A percentile compares a stretch with the other conserved stretches of the same genome.
These are phyloP conservation scores for Penicillium glabrum DNA, from an alignment of 2,329 filamentous ascomycete species.

Conservation along the genomic window DNA sequence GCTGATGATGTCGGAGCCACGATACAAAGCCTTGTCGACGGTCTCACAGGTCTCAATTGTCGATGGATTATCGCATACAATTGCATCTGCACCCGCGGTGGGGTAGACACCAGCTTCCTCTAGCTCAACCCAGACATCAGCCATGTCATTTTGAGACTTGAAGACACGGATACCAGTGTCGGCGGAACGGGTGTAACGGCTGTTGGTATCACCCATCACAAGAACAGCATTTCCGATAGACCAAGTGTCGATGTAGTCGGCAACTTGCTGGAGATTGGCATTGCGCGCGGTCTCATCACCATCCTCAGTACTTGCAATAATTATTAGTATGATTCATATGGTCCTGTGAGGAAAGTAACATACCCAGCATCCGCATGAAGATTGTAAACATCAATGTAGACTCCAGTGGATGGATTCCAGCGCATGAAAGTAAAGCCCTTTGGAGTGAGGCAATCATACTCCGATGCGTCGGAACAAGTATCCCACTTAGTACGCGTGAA, in stretches of 20 bases:
- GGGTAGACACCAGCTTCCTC: slow-evolving; percentile 51
- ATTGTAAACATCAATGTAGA: slow-evolving; percentile 66
- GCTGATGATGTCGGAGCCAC: slow-evolving; percentile 45
- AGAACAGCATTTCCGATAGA: slow-evolving; percentile 63
- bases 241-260: slow-evolving; percentile 56
- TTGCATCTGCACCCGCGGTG: slow-evolving; percentile 33
- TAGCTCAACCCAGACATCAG: slow-evolving; percentile 62
- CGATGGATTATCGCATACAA: slow-evolving; percentile 60
- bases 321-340: background rate
- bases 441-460: slow-evolving; percentile 63
- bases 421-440: slow-evolving; percentile 72
- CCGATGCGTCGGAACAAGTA: slow-evolving; percentile 52
- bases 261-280: slow-evolving; percentile 60
- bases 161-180: slow-evolving; percentile 55
- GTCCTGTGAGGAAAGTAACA: background rate
- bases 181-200: slow-evolving; percentile 58
- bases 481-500: slow-evolving; percentile 60
- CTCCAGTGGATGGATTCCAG: slow-evolving; percentile 50
- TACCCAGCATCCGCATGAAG: slow-evolving; percentile 65
- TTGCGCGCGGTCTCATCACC: slow-evolving; percentile 58
- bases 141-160: slow-evolving; percentile 52
- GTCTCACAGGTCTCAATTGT: slow-evolving; percentile 59
- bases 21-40: slow-evolving; percentile 63
- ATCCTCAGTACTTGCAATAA: slow-evolving; percentile 40
- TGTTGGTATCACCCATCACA: slow-evolving; percentile 66